These are phyloP conservation scores for Ashbya aceris DNA, from an alignment of 1,139 yeast genomes.

Conservation along the genomic window DNA sequence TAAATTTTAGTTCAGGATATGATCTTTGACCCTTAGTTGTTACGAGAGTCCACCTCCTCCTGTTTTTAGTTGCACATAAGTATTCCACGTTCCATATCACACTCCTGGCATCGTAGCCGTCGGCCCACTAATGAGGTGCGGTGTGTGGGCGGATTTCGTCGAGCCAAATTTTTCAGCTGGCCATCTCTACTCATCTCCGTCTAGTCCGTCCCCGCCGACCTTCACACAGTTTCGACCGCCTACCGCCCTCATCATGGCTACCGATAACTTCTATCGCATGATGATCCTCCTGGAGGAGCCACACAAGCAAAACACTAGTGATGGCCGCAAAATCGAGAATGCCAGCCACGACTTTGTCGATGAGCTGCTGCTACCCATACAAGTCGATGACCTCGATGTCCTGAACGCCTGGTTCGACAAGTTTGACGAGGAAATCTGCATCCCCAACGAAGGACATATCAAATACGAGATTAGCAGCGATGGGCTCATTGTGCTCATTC, in stretches of 20 bases:
- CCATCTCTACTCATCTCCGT: neutral
- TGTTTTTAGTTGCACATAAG: too few species aligned
- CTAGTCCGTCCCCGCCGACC: neutral
- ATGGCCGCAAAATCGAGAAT: conserved; percentile 10
- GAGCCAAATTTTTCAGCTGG: too few species aligned
- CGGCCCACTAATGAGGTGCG: too few species aligned
- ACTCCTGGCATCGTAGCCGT: too few species aligned
- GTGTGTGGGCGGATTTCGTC: too few species aligned
- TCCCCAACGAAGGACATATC: conserved; percentile 58
- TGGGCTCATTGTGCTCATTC: conserved; percentile 55
- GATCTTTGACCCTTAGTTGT: too few species aligned
- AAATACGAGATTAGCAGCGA: conserved; percentile 68
- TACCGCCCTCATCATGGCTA: conserved; percentile 8
- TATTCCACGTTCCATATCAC: too few species aligned
- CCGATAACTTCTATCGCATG: conserved; percentile 23
- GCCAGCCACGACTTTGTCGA: conserved; percentile 27
- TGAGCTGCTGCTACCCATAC: conserved; percentile 26
- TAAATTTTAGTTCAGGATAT: too few species aligned
- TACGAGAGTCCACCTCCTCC: too few species aligned
- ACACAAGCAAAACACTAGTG: conserved; percentile 3
- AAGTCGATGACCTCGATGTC: conserved; percentile 43
- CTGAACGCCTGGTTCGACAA: conserved; percentile 52
- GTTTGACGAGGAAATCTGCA: conserved; percentile 51
- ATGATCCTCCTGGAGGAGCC: conserved; percentile 25
- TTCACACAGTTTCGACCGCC: neutral